Conservation (phyloP, 495 filamentous ascomycete species). For the Xylaria telfairii region DNA sequence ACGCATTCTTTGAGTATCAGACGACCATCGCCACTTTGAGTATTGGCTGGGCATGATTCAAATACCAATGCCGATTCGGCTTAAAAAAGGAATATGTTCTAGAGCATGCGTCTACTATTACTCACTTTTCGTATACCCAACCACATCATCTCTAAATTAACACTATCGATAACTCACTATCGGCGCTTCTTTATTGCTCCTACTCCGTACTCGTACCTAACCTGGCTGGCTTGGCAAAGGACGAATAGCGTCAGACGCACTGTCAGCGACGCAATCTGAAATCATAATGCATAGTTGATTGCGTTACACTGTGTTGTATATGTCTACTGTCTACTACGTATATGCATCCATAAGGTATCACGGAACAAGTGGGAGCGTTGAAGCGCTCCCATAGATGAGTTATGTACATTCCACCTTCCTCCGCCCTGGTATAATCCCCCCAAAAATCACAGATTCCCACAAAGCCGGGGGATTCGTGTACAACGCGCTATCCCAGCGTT, state of each 20-base stretch:
- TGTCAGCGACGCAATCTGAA: slow-evolving; percentile 8
- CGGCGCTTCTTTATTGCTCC: neutral
- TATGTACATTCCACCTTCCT: neutral
- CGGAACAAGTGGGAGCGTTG: neutral
- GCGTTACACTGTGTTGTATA: slow-evolving; percentile 13
- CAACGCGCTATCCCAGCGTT: neutral
- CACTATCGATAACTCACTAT: too few relatives aligned
- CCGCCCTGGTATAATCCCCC: neutral
- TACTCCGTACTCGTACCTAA: neutral
- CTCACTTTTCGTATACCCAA: neutral
- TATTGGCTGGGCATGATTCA: neutral
- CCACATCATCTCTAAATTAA: neutral
- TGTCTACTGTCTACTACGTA: slow-evolving; percentile 23
- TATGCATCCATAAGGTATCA: slow-evolving; percentile 14
- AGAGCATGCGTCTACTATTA: too few relatives aligned
- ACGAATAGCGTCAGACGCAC: neutral
- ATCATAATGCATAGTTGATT: slow-evolving; percentile 16
- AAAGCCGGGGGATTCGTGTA: neutral
- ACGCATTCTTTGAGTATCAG: slow-evolving; percentile 1
- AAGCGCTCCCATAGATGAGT: neutral
- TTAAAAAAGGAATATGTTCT: neutral
- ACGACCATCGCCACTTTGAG: neutral
- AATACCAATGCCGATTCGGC: neutral
- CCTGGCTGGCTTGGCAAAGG: neutral
- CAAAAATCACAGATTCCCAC: neutral